A percentile compares a stretch with the other conserved stretches of the same genome.
Conservation (phyloP, 768 basidiomycete species). For the Roridomyces roridus region DNA sequence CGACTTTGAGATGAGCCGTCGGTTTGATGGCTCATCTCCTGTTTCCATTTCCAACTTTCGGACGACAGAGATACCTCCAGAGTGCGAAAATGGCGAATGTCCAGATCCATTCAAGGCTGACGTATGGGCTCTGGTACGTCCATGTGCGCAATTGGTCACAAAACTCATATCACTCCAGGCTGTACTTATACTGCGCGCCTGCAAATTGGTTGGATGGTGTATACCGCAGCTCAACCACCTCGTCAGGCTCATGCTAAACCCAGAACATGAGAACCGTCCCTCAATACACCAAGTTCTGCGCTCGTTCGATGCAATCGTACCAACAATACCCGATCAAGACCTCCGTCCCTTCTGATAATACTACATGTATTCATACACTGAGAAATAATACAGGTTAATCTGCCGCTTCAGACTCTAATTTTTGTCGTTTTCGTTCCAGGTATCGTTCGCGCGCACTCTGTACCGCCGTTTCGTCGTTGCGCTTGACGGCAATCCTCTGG, state of each 20-base stretch:
- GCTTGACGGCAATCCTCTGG: constrained; percentile 69
- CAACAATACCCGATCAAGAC: constrained; percentile 42
- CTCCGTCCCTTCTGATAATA: constrained; percentile 25
- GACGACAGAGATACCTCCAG: constrained; percentile 75
- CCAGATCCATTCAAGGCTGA: constrained; percentile 74
- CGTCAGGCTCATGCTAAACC: constrained; percentile 64
- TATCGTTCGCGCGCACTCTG: constrained; percentile 79
- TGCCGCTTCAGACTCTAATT: constrained; percentile 53
- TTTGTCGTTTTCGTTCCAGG: constrained; percentile 79
- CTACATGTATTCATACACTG: constrained; percentile 1
- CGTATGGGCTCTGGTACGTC: constrained; percentile 54
- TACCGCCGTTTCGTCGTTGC: constrained; percentile 79
- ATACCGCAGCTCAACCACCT: constrained; percentile 66
- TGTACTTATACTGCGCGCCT: constrained; percentile 66
- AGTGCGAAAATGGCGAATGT: constrained; percentile 57
- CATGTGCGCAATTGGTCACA: constrained; percentile 23
- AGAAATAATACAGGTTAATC: constrained; percentile 22
- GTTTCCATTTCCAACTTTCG: constrained; percentile 51
- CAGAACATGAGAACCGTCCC: constrained; percentile 58
- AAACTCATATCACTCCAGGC: constrained; percentile 40
- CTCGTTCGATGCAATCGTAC: constrained; percentile 57
- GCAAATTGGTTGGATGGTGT: constrained; percentile 65
- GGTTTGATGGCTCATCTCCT: constrained; percentile 45
- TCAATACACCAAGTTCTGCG: constrained; percentile 51
- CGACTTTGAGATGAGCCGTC: constrained; percentile 73